phyloP scores from a whole-genome alignment of 345 rosid species.

The Carallia pectinifolia region DNA sequence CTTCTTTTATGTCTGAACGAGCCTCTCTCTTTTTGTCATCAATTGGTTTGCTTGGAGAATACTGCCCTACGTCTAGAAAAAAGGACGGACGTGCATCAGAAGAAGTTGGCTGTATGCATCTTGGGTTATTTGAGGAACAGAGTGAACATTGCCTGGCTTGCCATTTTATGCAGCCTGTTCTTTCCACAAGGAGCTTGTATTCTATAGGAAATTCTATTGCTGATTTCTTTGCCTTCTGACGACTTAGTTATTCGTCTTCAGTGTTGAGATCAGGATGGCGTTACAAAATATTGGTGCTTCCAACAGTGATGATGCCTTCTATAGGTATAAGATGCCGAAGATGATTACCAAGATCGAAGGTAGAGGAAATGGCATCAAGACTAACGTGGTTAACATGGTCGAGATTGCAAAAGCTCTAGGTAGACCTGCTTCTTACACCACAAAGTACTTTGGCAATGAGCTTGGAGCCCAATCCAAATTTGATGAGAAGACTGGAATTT shows the following conservation, averaged over 20 bases:
- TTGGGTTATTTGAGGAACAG: conserved; percentile 32
- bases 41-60: conserved; percentile 82
- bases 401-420: conserved; percentile 92
- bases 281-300: conserved; percentile 87
- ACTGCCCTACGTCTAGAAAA: conserved; percentile 63
- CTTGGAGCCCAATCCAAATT: conserved; percentile 91
- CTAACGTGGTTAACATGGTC: conserved; percentile 83
- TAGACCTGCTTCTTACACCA: conserved; percentile 76
- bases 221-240: conserved; percentile 22
- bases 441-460: conserved; percentile 86
- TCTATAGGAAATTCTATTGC: conserved; percentile 18
- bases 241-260: background rate
- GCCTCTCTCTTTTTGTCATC: conserved; percentile 56
- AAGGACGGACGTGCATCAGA: conserved; percentile 40
- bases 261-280: conserved; percentile 52
- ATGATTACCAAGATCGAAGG: conserved; percentile 95
- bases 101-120: conserved; percentile 53
- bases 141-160: conserved; percentile 20
- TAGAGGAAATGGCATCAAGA: conserved; percentile 90
- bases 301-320: conserved; percentile 91
- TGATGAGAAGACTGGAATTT: conserved; percentile 72
- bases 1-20: conserved; percentile 90
- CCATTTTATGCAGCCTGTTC: conserved; percentile 38
- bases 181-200: conserved; percentile 11
- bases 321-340: conserved; percentile 96